phyloP scores from a whole-genome alignment of 2,329 filamentous ascomycete genomes.

The Claviceps sp. region DNA sequence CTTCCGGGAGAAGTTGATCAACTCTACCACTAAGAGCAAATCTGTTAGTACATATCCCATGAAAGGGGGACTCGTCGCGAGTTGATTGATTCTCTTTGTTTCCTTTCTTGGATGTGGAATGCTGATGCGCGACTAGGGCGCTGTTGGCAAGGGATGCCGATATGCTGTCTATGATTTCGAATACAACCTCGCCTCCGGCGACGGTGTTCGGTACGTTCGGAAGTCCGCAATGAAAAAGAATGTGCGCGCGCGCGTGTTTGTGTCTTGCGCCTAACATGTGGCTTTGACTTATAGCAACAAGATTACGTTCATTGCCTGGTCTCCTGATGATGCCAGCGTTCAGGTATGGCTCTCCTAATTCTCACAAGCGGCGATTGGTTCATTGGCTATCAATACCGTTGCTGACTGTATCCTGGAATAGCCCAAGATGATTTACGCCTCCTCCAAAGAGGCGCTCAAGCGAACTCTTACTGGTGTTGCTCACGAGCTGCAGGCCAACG shows the following conservation, averaged over 20 bases:
- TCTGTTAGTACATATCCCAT: constrained; percentile 30
- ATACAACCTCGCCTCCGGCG: constrained; percentile 58
- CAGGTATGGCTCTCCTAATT: constrained; percentile 41
- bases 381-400: background rate
- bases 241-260: background rate
- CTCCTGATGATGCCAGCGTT: constrained; percentile 66
- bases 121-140: constrained; percentile 29
- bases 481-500: constrained; percentile 71
- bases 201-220: constrained; percentile 51
- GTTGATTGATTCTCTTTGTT: background rate
- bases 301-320: constrained; percentile 68
- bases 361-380: background rate
- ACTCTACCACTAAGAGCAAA: constrained; percentile 59
- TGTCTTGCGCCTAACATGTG: constrained; percentile 11
- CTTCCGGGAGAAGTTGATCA: constrained; percentile 66
- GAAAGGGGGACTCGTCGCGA: background rate
- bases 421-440: constrained; percentile 85
- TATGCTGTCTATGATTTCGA: constrained; percentile 80
- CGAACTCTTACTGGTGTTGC: constrained; percentile 63
- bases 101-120: background rate
- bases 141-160: constrained; percentile 54
- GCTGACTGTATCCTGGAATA: constrained; percentile 18
- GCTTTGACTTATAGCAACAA: constrained; percentile 45
- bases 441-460: constrained; percentile 79
- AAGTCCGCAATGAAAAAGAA: background rate